Percentiles rank a stretch among this genome's conserved stretches.
phyloP scores from a whole-genome alignment of 192 early-diverging fungal genomes.

The Paraglomus brasilianum region DNA sequence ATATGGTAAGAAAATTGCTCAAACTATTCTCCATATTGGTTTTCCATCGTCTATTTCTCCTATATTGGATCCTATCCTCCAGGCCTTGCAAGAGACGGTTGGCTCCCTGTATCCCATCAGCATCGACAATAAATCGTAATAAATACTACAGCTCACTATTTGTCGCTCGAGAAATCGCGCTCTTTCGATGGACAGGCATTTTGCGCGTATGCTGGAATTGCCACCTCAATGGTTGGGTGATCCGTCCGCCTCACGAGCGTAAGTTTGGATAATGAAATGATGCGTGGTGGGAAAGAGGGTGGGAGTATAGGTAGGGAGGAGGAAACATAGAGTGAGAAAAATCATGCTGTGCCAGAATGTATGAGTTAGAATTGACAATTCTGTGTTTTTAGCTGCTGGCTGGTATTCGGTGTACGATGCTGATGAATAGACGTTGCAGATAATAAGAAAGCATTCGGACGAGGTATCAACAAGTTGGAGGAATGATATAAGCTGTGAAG shows the following conservation, averaged over 20 bases:
- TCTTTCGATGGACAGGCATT: slow-evolving; percentile 53
- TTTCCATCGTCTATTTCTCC: neutral
- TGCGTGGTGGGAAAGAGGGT: neutral
- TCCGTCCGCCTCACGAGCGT: slow-evolving; percentile 59
- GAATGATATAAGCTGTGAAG: too few relatives aligned
- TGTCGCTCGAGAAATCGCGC: slow-evolving; percentile 32
- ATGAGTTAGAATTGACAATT: neutral
- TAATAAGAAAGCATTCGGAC: slow-evolving; percentile 6
- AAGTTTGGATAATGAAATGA: slow-evolving; percentile 20
- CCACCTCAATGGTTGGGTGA: slow-evolving; percentile 52
- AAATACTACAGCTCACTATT: slow-evolving; percentile 50
- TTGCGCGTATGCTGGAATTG: slow-evolving; percentile 63
- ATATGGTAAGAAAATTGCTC: slow-evolving; percentile 48
- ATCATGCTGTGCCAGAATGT: neutral
- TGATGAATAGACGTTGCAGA: slow-evolving; percentile 33
- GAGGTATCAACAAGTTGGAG: neutral
- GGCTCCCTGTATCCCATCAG: slow-evolving; percentile 36
- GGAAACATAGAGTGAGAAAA: neutral
- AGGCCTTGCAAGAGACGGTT: slow-evolving; percentile 45
- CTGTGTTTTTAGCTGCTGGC: slow-evolving; percentile 38
- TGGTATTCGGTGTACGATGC: slow-evolving; percentile 68
- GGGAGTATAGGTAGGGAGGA: neutral
- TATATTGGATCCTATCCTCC: neutral
- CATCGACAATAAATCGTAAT: slow-evolving; percentile 53
- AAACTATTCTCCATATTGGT: neutral